These are phyloP conservation scores for Ganoderma sp. DNA, from an alignment of 1,284 basidiomycete genomes.

Conservation along the genomic window DNA sequence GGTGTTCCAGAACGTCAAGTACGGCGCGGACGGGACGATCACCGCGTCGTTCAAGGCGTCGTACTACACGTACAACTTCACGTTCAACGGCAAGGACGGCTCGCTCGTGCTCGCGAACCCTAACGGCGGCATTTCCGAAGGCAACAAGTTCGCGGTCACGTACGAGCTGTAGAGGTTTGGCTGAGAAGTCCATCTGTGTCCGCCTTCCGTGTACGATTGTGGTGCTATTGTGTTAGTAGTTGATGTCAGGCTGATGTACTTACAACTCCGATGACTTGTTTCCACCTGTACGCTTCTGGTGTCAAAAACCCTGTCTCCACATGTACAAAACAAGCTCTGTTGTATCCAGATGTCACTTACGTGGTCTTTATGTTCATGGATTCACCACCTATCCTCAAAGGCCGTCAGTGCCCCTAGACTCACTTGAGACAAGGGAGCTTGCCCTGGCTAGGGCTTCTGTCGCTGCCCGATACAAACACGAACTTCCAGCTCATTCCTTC, in stretches of 20 bases:
- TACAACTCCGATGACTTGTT: neutral
- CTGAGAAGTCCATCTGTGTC: too few relatives aligned
- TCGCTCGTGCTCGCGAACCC: neutral
- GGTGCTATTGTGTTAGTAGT: too few relatives aligned
- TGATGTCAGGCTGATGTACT: too few relatives aligned
- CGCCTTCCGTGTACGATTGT: too few relatives aligned
- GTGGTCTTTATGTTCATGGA: too few relatives aligned
- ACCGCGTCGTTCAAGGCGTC: neutral
- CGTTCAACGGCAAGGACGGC: neutral
- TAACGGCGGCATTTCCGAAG: neutral
- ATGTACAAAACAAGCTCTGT: neutral
- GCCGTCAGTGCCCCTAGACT: too few relatives aligned
- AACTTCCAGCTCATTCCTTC: too few relatives aligned
- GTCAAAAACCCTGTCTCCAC: neutral
- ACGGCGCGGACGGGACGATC: neutral
- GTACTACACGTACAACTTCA: constrained; percentile 3
- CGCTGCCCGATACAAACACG: too few relatives aligned
- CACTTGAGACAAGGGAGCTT: too few relatives aligned
- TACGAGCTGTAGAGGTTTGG: neutral
- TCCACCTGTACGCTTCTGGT: neutral
- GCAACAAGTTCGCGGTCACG: neutral
- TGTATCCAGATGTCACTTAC: too few relatives aligned
- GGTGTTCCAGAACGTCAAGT: neutral
- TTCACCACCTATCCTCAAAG: too few relatives aligned
- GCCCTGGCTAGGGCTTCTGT: too few relatives aligned